These are phyloP conservation scores for Beauveria australis DNA, from an alignment of 2,329 filamentous ascomycete species.

Conservation along the genomic window DNA sequence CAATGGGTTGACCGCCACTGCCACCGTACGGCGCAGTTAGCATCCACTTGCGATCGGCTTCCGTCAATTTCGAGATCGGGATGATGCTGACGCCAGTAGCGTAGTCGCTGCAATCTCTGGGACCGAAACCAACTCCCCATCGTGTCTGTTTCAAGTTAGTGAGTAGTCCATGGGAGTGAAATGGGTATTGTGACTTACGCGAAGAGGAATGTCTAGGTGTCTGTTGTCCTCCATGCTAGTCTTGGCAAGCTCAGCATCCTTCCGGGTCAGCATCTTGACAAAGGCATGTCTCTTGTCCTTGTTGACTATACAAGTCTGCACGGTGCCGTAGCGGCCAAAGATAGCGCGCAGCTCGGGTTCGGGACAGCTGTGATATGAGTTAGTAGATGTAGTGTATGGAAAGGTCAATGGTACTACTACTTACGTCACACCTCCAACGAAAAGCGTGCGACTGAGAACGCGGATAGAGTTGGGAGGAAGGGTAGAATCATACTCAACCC, in stretches of 20 bases:
- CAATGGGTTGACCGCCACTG: conserved; percentile 74
- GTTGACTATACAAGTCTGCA: conserved; percentile 97
- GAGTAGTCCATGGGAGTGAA: conserved; percentile 13
- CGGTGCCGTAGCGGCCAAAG: conserved; percentile 74
- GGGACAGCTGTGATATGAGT: conserved; percentile 46
- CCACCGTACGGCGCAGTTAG: conserved; percentile 88
- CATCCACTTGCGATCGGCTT: conserved; percentile 97
- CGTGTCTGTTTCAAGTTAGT: conserved; percentile 54
- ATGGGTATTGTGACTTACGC: conserved; percentile 41
- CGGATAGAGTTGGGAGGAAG: conserved; percentile 75
- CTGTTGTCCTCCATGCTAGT: conserved; percentile 77
- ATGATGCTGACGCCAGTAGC: conserved; percentile 86
- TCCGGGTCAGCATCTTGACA: conserved; percentile 92
- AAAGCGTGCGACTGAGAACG: conserved; percentile 89
- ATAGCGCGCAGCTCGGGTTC: conserved; percentile 75
- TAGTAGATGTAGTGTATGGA: conserved; percentile 14
- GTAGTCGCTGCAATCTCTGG: conserved; percentile 95
- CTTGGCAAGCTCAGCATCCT: conserved; percentile 76
- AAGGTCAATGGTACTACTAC: conserved; percentile 24
- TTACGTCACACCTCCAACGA: conserved; percentile 90
- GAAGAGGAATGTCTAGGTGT: conserved; percentile 62
- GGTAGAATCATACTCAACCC: conserved; percentile 68
- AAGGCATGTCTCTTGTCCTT: conserved; percentile 97
- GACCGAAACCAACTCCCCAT: conserved; percentile 96
- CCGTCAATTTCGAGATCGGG: conserved; percentile 84